Evolutionary conservation across 495 filamentous ascomycete genomes (phyloP).

Genomic region (Aspergillus affinis): DNA sequence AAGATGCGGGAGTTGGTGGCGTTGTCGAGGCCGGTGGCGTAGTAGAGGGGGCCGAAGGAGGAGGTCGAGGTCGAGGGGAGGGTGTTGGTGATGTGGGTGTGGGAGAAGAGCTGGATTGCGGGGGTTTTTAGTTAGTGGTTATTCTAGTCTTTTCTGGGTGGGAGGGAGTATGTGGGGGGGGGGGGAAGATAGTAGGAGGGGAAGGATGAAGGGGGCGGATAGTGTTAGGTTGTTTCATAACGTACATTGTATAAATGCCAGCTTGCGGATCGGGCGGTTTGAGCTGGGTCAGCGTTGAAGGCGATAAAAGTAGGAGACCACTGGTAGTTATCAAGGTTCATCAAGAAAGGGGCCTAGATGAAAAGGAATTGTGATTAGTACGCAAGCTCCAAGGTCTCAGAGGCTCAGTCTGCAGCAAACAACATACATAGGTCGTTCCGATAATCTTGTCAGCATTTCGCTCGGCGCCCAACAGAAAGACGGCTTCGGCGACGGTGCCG

Average conservation of each 20-base stretch:
- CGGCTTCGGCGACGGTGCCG: slow-evolving; percentile 58
- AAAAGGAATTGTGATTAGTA: no score
- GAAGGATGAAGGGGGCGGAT: no score
- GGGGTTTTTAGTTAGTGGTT: no score
- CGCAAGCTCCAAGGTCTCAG: no score
- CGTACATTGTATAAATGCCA: slow-evolving; percentile 39
- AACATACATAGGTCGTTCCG: slow-evolving; percentile 39
- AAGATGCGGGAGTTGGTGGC: slow-evolving; percentile 44
- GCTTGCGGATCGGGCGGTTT: slow-evolving; percentile 44
- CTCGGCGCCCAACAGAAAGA: slow-evolving; percentile 66
- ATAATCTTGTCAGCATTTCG: slow-evolving; percentile 58
- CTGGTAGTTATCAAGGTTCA: slow-evolving; percentile 48
- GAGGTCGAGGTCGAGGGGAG: slow-evolving; percentile 41
- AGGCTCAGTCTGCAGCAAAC: slow-evolving; percentile 2
- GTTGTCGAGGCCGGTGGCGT: slow-evolving; percentile 35
- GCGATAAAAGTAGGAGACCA: slow-evolving; percentile 48
- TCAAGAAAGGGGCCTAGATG: slow-evolving; percentile 43
- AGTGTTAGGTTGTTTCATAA: not conserved
- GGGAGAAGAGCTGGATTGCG: slow-evolving; percentile 39
- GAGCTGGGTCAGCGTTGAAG: slow-evolving; percentile 42
- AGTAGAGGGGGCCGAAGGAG: slow-evolving; percentile 47
- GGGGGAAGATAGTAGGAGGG: not conserved
- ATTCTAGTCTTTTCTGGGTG: no score
- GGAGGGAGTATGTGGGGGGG: not conserved
- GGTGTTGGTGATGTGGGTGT: slow-evolving; percentile 41